Percentiles rank a stretch among this genome's conserved stretches.
Conservation (phyloP, 495 filamentous ascomycete genomes). For the Penicillium ochrochloron region DNA sequence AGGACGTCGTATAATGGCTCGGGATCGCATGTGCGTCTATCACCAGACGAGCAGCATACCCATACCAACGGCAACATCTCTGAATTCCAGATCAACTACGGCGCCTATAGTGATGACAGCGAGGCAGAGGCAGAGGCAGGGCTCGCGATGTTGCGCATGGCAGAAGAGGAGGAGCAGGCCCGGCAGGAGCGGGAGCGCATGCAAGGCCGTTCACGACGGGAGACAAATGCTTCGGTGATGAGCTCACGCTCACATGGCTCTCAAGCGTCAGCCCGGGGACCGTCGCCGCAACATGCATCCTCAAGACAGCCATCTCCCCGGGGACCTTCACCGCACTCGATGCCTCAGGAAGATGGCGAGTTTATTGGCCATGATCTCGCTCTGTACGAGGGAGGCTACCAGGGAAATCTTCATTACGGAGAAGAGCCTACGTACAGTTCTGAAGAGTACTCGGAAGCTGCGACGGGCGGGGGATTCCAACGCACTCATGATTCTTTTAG, state of each 20-base stretch:
- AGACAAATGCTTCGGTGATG: conserved; percentile 46
- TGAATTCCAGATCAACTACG: conserved; percentile 55
- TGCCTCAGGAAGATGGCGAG: conserved; percentile 62
- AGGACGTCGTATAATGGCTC: conserved; percentile 29
- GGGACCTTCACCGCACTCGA: conserved; percentile 21
- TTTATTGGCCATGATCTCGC: conserved; percentile 73
- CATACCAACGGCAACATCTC: conserved; percentile 57
- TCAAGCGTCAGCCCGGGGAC: conserved; percentile 26
- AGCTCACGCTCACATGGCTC: conserved; percentile 38
- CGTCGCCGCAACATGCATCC: conserved; percentile 38
- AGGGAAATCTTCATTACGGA: conserved; percentile 73
- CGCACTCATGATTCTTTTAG: conserved; percentile 39
- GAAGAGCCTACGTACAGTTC: conserved; percentile 48
- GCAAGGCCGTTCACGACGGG: conserved; percentile 59
- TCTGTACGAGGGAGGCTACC: conserved; percentile 74
- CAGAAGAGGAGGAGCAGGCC: conserved; percentile 77
- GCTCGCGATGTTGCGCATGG: conserved; percentile 78
- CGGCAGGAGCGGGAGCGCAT: conserved; percentile 44
- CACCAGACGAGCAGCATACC: conserved; percentile 50
- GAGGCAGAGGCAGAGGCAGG: conserved; percentile 91
- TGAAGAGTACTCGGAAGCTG: conserved; percentile 30
- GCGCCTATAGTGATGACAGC: conserved; percentile 72
- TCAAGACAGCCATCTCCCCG: conserved; percentile 12
- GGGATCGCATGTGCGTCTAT: conserved; percentile 30
- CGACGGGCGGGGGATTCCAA: conserved; percentile 16